Evolutionary conservation across 2,329 filamentous ascomycete genomes (phyloP), one percentile per base, ranked within the genome.

Genomic region (Arthrobotrys megalospora): DNA sequence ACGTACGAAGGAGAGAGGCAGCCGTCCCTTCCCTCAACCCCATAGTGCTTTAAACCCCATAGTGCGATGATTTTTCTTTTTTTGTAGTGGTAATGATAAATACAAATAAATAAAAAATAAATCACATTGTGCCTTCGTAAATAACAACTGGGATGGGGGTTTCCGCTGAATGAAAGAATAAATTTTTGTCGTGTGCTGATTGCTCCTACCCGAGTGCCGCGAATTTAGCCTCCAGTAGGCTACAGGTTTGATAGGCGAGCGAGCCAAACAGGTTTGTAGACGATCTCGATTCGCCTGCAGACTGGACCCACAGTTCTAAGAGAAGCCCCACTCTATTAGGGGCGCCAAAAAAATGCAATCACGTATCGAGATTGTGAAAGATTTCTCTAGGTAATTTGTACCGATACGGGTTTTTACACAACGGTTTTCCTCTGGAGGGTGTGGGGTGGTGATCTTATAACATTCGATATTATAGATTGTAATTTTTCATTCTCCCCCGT

Each of bases 41-140:
- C 50, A 58, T 55, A 58, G 41, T 69, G 50, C 65, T 69, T 70
- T 70, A 21, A 63, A 52, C 43, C 43, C 55, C 21, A 45, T 64
- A 19, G 55, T 71, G 68, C 68, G 67, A 64, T 64, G 64, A 45
- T 67, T 43, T 55, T 41, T 32, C 64, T 71, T 28, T 34, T 34
- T 47, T 48, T 34, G 58, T 71, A 64, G 68, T 71, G 47, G 67
- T 71, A 71, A 71, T 71, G 67, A 71, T 71, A 64, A 71, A 64
- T 63, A 36, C 55, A 71, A 71, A 67, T 67, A 55, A 48, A 24
- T 64, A 41, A 68, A 68, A 58, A 68, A 68, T 53, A 21, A 66
- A 38, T 41, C 36, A 41, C 36, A 43, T 6, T 32, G 16, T 34
- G 6, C 14, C 50, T 36, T 10, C n/a, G 52, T 36, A 28, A 28